Evolutionary conservation across 306 rosid species (phyloP).

Genomic region (Acmispon strigosus): DNA sequence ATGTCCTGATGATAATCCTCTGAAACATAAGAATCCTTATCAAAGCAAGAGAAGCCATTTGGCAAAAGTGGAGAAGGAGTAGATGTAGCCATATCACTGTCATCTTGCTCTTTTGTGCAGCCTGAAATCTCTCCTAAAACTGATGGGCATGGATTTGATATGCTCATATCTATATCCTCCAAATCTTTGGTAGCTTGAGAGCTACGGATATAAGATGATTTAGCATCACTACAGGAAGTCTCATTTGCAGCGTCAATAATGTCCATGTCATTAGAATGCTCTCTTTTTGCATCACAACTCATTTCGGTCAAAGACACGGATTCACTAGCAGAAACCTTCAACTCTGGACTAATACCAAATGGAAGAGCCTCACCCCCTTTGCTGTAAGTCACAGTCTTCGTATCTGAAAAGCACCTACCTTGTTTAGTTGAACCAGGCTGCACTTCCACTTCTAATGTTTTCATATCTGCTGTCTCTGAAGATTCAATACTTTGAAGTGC

Average conservation of each 20-base stretch:
- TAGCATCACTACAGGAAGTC: too few species aligned
- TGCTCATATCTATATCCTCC: too few species aligned
- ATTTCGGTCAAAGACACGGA: constrained; percentile 17
- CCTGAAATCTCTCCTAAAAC: constrained; percentile 5
- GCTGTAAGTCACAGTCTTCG: constrained; percentile 2
- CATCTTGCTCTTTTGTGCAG: constrained; percentile 13
- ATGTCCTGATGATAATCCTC: neutral
- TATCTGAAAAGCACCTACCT: constrained; percentile 19
- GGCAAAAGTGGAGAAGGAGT: constrained; percentile 14
- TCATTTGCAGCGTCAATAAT: constrained; percentile 10
- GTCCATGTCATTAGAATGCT: constrained; percentile 16
- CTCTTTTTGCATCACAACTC: neutral
- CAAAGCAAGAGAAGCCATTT: constrained; percentile 16
- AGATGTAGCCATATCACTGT: neutral
- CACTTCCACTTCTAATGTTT: constrained; percentile 24
- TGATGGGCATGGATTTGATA: too few species aligned
- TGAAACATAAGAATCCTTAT: constrained; percentile 16
- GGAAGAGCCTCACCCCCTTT: constrained; percentile 14
- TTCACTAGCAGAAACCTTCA: constrained; percentile 15
- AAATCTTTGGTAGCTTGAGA: too few species aligned
- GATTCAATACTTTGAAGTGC: constrained; percentile 43
- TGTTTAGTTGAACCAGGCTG: constrained; percentile 23
- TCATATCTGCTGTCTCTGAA: constrained; percentile 27
- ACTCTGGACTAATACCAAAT: constrained; percentile 5
- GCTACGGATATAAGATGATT: too few species aligned